Base-by-base conservation (phyloP, 805 yeast genomes). In the Starmerella floricola region DNA sequence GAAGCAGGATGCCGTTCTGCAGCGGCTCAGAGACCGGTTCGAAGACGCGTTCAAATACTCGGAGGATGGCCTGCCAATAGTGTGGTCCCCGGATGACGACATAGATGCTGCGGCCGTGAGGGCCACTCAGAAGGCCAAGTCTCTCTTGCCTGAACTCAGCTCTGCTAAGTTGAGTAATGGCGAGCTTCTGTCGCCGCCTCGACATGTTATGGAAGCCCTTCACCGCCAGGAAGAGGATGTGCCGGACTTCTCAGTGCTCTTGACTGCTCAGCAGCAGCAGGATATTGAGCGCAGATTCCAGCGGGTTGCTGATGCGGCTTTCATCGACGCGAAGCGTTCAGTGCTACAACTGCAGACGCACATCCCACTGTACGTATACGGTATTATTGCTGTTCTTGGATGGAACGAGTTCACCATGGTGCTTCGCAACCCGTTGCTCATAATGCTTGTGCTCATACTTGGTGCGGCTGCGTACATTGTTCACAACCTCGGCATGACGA, bases 371-470 rank as follows among this genome's bases (percentile, higher is more conserved):
- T 91, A 79, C 66, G 74, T 91, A 44, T 86, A 84, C 62, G 63
- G 75, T 10, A 56, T 88, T 12, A 64, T 91, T 19, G 60, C 80
- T 2, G 76, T 82, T 3, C 66, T 91, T 18, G 98, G 98, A 8
- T 91, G 95, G 95, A 87, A 87, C 60, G 96, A 91, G 66, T 79
- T 91, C 51, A 73, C 86, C 80, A 79, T 91, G 8, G 74, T 91
- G 15, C 56, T 91, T 34, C 72, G 93, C 49, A 87, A 83, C 57
- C 96, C 98, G 40, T 54, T 88, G n/a, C 72, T 81, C 52, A 76
- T 87, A 50, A 32, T 61, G 31, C 58, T 86, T 37, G 53, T 73
- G 1, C 57, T 87, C 34, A 38, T 85, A 10, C 34, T 69, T 1
- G 72, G 72, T 1, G 83, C 81, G 0, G 79, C 74, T 1, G 57